Evolutionary conservation across 768 basidiomycete species (phyloP), one percentile per base, ranked within the genome.

Genomic region (Tulasnella sp.): DNA sequence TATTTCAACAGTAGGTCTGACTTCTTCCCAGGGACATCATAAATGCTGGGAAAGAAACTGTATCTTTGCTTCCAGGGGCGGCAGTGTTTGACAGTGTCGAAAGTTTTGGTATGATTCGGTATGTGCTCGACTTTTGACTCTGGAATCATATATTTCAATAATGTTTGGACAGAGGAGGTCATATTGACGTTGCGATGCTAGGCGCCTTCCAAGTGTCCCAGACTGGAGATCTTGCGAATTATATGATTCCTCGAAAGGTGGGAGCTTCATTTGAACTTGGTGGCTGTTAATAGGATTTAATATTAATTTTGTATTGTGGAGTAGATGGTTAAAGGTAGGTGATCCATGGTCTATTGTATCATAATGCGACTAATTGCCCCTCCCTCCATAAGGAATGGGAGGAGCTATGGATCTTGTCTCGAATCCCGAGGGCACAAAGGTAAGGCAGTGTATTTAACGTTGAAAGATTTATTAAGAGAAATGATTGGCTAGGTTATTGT

Each of bases 331-430:
- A 57, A 57, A 44, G 57, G 55, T 53, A 15, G 15, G 62, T 54
- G 13, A 9, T 57, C 50, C 35, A 42, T 19, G 33, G 5, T 33
- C n/a, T 43, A 41, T 10, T 10, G 15, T n/a, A 24, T 29, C 22
- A 15, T 16, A 19, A 20, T n/a, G 4, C 16, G 34, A 13, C 37
- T 43, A 35, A 32, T 37, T 9, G 15, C 9, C 19, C 12, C 19
- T 10, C 20, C 24, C 56, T 61, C 53, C 51, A 15, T 45, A 60
- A 83, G 86, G 88, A 35, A 92, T 95, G 62, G 92, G 92, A 10
- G 92, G 91, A 45, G 91, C 91, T 9, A 92, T 92, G 89, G 90
- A 93, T 63, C 78, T 92, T 42, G 89, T 90, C 52, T 93, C 91
- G 53, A 95, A 93, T 67, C 92, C 91, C 1, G 89, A 93, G 66